Evolutionary conservation across 2,329 filamentous ascomycete genomes (phyloP), one percentile per base, ranked within the genome.

Genomic region (Epichloe gansuensis): DNA sequence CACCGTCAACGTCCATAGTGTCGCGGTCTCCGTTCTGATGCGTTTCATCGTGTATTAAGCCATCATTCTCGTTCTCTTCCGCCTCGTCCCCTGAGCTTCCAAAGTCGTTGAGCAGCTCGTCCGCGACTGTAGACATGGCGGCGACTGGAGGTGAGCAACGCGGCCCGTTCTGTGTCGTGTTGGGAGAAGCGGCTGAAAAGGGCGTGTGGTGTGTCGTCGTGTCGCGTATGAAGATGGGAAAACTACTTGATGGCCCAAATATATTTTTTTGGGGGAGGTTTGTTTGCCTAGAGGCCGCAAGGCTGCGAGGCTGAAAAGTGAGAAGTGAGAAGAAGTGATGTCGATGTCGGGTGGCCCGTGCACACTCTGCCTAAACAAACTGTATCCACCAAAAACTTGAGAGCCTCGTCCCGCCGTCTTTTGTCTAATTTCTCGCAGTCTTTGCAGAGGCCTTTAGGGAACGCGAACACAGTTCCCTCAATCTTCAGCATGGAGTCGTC

Each of bases 71-170:
- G 35, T 80, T 74, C 38, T 81, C 80, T 56, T 85, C 84, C 39
- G 78, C 81, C 61, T 93, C 88, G 50, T 88, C 88, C 50, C 83
- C 89, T 5, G 83, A 88, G 64, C 64, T 68, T 8, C 65, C 69
- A 53, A 71, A 70, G 52, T 94, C 88, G 63, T 93, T 88, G 61
- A 97, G 77, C 11, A 98, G 80, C 67, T 97, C 91, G 63, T 97
- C 91, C 57, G 88, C 91, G 57, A 94, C 78, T 45, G 89, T 94
- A 67, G 91, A 89, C 90, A 96, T 94, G 50, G 56, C 68, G 63
- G 53, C 53, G 46, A 17, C 13, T 15, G 8, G 9, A 50, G 3
- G 5, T 54, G 55, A 47, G 17, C 15, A 38, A n/a, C 38, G 25
- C 50, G 35, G 37, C 7, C 12, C 5, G 21, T 13, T 38, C 6